Evolutionary conservation across 2,329 filamentous ascomycete genomes (phyloP), one percentile per base, ranked within the genome.

Genomic region (Myriosclerotinia duriaeana): DNA sequence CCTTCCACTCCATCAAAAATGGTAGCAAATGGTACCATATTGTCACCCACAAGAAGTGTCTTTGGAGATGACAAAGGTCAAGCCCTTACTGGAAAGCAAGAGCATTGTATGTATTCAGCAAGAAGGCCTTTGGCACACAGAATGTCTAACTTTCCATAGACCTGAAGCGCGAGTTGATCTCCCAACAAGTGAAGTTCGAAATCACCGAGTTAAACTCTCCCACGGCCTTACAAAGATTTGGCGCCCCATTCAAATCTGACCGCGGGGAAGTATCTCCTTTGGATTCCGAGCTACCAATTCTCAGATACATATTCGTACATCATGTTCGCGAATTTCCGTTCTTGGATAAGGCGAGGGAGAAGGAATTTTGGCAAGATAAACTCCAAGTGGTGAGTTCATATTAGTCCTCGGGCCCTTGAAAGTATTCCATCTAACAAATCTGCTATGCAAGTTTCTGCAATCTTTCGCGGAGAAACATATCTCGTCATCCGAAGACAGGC

Each of bases 281-380:
- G 68, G 93, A 99, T 76, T 97, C 93, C 2, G 94, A 98, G 73
- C 84, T 99, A 38, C 95, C 95, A 22, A 90, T 99, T 69, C 83
- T 99, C 69, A 87, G 95, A 71, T 98, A 95, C 80, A 97, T 99
- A 75, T 99, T 99, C 77, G 95, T 98, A 65, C 90, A 98, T 77
- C 93, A 98, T 87, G 88, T 99, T 68, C 92, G 95, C 75, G 96
- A 98, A 74, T 99, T 99, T 74, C 95, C 95, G 1, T 99, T 99
- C 76, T 85, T 99, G 70, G 93, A 99, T 79, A 92, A 96, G 82
- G 95, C 95, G 30, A 90, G 87, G 75, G 95, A 99, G 84, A 97
- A 98, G 84, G 95, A 99, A 79, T 99, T 99, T 76, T 99, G 95
- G 95, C 95, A 99, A 80, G 93, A 98, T 77, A 98, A 96, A 78